Base-by-base conservation (phyloP, 306 rosid species). In the Alnus rubra region DNA sequence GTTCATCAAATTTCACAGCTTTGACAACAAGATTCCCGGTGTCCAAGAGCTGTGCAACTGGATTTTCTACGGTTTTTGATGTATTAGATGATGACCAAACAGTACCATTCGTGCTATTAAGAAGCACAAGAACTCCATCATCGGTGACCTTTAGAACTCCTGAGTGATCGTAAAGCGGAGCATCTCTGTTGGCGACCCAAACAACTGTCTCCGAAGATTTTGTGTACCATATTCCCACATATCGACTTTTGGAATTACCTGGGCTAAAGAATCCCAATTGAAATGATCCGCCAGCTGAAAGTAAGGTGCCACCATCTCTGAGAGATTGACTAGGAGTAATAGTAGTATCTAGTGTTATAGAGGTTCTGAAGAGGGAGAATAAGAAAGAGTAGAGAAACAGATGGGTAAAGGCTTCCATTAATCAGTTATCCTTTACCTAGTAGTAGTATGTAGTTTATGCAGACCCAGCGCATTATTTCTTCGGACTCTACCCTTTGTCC, bases 251-350 rank as follows among this genome's bases (percentile, higher is more conserved):
- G 74, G 90, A 86, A 69, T 58, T 75, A 33, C 88, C 87, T 18
- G 88, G 84, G 77, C 80, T 82, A 86, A 88, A 83, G 88, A 90
- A 90, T 68, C 94, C 89, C 78, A 89, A 78, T 74, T 82, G 84
- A 79, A 86, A 92, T 28, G 6, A 74, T 13, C 81, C 87, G 16
- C 58, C 73, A n/a, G 49, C 52, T 10, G 92, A 89, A 62, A 87
- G 82, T 15, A 91, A 62, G 6, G 90, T 81, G 50, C 0, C 69
- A 56, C 74, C 84, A 23, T 84, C 84, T 78, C 71, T 70, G 16
- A 89, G 33, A 9, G 69, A 73, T 71, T 84, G 14, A 76, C 68
- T 2, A 55, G 35, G 14, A 31, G 28, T 23, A 23, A 23, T 42
- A 13, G 88, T 50, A 16, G 85, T 62, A 69, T 86, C 93, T 39